Percentiles rank a stretch among this genome's conserved stretches.
phyloP scores from a whole-genome alignment of 495 filamentous ascomycete genomes.

The Bacidia rubella region DNA sequence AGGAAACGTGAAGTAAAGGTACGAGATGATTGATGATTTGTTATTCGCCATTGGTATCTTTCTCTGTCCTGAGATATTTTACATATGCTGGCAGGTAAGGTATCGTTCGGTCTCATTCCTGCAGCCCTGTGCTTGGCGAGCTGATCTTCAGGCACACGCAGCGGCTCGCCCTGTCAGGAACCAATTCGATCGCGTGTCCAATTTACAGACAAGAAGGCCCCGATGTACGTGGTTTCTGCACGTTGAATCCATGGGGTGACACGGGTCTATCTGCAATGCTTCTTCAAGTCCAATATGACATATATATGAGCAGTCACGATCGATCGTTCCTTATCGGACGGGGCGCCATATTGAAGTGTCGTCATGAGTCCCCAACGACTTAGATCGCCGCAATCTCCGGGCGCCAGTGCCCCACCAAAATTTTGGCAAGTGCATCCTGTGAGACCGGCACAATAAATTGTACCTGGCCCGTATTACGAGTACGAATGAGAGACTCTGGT shows the following conservation, averaged over 20 bases:
- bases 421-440: background rate
- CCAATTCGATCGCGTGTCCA: background rate
- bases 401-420: background rate
- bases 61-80: background rate
- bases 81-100: background rate
- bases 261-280: background rate
- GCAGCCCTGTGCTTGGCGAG: background rate
- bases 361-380: background rate
- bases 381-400: background rate
- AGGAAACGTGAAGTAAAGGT: constrained; percentile 29
- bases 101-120: background rate
- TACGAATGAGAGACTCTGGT: background rate
- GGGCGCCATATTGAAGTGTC: background rate
- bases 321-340: background rate
- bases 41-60: background rate
- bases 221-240: background rate
- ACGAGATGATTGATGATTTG: background rate
- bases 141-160: background rate
- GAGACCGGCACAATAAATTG: background rate
- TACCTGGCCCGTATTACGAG: background rate
- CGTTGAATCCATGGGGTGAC: background rate
- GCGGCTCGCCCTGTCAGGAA: background rate
- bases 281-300: background rate
- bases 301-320: background rate
- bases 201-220: background rate